Percentiles rank a stretch among this genome's conserved stretches.
Conservation (phyloP, 768 basidiomycete genomes). For the Lentinula sp. region DNA sequence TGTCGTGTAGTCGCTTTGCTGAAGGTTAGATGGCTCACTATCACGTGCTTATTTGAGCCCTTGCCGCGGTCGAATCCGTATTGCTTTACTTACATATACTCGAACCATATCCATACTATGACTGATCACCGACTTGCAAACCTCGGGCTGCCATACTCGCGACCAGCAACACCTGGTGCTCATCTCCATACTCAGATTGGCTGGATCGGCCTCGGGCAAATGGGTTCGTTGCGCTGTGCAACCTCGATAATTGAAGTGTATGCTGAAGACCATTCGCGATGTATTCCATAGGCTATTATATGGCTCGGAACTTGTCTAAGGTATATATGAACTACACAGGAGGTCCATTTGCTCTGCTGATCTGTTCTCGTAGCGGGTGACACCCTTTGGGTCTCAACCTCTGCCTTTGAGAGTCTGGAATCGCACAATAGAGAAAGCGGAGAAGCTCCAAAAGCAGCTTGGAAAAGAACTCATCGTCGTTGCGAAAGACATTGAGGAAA, state of each 20-base stretch:
- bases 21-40: background rate
- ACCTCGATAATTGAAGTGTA: background rate
- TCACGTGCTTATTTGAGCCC: background rate
- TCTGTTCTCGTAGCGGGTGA: conserved; percentile 20
- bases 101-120: conserved; percentile 1
- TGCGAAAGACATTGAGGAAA: conserved; percentile 48
- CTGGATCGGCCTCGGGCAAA: conserved; percentile 43
- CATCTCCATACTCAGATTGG: conserved; percentile 26
- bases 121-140: conserved; percentile 12
- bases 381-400: conserved; percentile 21
- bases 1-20: background rate
- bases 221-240: conserved; percentile 31
- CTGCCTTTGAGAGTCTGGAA: conserved; percentile 72
- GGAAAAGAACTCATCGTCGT: conserved; percentile 48
- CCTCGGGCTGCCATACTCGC: conserved; percentile 43
- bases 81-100: background rate
- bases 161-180: conserved; percentile 47
- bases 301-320: conserved; percentile 75
- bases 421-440: conserved; percentile 55
- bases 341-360: background rate
- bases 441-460: conserved; percentile 50
- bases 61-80: background rate
- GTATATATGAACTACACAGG: background rate
- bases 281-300: conserved; percentile 40
- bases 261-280: conserved; percentile 50